Conservation (phyloP, 2,329 filamentous ascomycete species). For the Botrytis tulipae region DNA sequence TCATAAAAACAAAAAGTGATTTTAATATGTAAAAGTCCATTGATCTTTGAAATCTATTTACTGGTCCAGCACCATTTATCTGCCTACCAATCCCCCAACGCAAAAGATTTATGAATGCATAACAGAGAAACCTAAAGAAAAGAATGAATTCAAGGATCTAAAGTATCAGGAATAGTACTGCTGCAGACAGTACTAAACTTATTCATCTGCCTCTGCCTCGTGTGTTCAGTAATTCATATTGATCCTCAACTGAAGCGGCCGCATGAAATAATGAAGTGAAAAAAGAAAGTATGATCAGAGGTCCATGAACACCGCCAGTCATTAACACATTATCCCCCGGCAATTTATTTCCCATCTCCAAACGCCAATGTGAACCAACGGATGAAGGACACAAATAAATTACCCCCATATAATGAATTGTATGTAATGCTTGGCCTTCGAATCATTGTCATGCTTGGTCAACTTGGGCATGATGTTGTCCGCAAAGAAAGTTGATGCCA, state of each 20-base stretch:
- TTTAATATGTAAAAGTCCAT: not conserved
- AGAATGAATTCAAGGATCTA: conserved; percentile 4
- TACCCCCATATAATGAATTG: conserved; percentile 15
- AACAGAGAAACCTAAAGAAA: not conserved
- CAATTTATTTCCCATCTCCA: conserved; percentile 17
- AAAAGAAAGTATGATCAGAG: not conserved
- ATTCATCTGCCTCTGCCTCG: not conserved
- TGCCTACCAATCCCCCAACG: not conserved
- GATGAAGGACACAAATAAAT: conserved; percentile 12
- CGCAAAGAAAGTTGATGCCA: not conserved
- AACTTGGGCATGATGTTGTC: not conserved
- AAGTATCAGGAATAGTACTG: not conserved
- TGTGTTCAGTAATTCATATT: not conserved
- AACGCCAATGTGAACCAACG: conserved; percentile 20
- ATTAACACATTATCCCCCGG: conserved; percentile 3
- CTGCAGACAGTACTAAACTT: not conserved
- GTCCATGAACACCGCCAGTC: conserved; percentile 6
- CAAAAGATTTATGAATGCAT: not conserved
- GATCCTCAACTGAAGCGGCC: not conserved
- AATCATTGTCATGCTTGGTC: not conserved
- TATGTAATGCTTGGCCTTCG: conserved; percentile 5
- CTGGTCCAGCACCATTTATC: not conserved
- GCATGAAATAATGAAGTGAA: not conserved
- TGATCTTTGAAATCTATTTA: conserved; percentile 8
- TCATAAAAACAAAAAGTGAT: not conserved